These are phyloP conservation scores for Phytophthora citricola DNA, from an alignment of 352 stramenopile species.

Conservation along the genomic window DNA sequence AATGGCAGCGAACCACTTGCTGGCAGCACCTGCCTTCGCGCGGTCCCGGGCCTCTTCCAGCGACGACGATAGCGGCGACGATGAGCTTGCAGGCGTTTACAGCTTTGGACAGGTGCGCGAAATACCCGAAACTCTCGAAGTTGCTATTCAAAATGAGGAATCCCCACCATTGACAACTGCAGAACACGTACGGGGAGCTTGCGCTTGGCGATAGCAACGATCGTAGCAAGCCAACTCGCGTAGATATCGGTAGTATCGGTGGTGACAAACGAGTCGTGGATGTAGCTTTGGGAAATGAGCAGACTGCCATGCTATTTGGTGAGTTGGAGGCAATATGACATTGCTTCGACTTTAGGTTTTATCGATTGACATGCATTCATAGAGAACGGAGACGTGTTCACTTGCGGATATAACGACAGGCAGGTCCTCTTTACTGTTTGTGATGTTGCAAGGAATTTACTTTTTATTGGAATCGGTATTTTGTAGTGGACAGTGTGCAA, in stretches of 20 bases:
- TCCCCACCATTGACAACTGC: background rate
- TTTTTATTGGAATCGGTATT: background rate
- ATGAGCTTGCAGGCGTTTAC: constrained; percentile 32
- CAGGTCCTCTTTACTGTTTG: constrained; percentile 17
- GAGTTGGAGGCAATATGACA: constrained; percentile 5
- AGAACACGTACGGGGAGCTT: constrained; percentile 95
- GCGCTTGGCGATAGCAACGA: constrained; percentile 83
- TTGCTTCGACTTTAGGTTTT: constrained; percentile 1
- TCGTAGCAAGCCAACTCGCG: constrained; percentile 58
- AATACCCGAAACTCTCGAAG: too few relatives aligned
- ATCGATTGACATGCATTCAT: constrained; percentile 1
- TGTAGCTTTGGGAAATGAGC: constrained; percentile 91
- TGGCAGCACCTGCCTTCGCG: constrained; percentile 28
- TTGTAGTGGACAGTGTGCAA: constrained; percentile 90
- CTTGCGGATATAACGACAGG: constrained; percentile 94
- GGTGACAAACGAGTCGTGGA: constrained; percentile 66
- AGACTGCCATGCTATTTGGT: constrained; percentile 88
- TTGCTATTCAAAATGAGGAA: too few relatives aligned
- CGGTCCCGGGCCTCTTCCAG: constrained; percentile 11
- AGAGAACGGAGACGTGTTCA: constrained; percentile 84
- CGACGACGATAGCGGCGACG: constrained; percentile 17
- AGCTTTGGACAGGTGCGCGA: constrained; percentile 56
- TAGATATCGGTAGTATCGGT: constrained; percentile 39
- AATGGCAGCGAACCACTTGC: constrained; percentile 37
- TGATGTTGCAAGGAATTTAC: background rate